Conservation (phyloP, 148 eudicot species). For the Camellia lanceoleosa region DNA sequence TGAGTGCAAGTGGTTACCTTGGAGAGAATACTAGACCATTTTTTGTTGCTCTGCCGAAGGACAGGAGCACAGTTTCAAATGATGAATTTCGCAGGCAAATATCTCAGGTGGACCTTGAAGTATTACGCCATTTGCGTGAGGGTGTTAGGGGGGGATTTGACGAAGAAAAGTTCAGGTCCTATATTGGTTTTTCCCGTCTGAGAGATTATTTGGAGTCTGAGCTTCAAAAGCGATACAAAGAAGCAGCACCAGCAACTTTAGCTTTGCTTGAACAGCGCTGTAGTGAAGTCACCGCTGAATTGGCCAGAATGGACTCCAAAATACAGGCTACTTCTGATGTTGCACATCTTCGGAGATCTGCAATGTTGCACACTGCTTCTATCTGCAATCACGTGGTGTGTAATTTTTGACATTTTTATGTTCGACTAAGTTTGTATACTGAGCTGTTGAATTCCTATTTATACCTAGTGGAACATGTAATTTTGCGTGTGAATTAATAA, state of each 20-base stretch:
- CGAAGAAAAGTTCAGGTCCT: constrained; percentile 80
- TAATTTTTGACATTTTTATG: constrained; percentile 15
- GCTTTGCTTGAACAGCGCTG: constrained; percentile 95
- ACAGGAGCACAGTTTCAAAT: constrained; percentile 62
- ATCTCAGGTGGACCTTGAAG: constrained; percentile 76
- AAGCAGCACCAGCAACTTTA: constrained; percentile 94
- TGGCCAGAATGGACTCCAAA: constrained; percentile 73
- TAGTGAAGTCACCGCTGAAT: constrained; percentile 67
- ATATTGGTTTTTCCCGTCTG: constrained; percentile 77
- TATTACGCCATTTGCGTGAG: constrained; percentile 67
- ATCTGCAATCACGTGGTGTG: constrained; percentile 81
- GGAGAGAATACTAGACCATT: constrained; percentile 85
- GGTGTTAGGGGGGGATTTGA: constrained; percentile 89
- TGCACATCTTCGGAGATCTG: constrained; percentile 82
- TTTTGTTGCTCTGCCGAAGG: constrained; percentile 96
- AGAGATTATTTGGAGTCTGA: constrained; percentile 85
- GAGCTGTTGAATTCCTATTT: neutral
- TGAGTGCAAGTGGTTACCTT: constrained; percentile 97
- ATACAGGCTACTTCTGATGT: constrained; percentile 91
- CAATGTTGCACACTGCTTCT: constrained; percentile 81
- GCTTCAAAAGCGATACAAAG: constrained; percentile 92
- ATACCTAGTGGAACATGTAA: neutral
- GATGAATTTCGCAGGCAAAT: constrained; percentile 93
- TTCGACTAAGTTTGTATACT: neutral
- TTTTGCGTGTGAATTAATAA: neutral